These are phyloP conservation scores for Phaeophleospora eucalypticola DNA, from an alignment of 2,329 filamentous ascomycete genomes.

Conservation along the genomic window DNA sequence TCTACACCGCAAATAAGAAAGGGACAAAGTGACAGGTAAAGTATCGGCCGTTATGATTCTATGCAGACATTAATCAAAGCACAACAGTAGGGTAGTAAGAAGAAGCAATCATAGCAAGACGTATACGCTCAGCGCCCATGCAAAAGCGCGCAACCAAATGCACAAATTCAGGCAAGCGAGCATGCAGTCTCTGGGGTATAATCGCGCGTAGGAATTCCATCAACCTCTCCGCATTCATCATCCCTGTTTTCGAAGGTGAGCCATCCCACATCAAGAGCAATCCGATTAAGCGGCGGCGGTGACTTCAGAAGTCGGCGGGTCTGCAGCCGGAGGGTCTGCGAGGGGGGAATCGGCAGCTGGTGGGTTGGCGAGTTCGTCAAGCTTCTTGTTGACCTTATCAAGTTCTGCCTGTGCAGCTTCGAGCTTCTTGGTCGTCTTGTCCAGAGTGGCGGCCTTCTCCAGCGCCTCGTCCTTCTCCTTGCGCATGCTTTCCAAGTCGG, in stretches of 20 bases:
- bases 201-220: background rate
- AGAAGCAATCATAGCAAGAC: too few relatives aligned
- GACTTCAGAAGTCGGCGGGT: background rate
- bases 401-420: slow-evolving; percentile 18
- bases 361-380: slow-evolving; percentile 10
- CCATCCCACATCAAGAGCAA: background rate
- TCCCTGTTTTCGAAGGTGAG: background rate
- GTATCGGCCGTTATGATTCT: too few relatives aligned
- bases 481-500: background rate
- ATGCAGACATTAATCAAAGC: too few relatives aligned
- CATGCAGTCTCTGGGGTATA: background rate
- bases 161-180: too few relatives aligned
- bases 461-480: slow-evolving; percentile 10
- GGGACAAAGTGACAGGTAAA: too few relatives aligned
- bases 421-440: slow-evolving; percentile 5
- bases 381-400: slow-evolving; percentile 16
- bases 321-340: background rate
- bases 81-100: too few relatives aligned
- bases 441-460: slow-evolving; percentile 12
- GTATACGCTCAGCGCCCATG: too few relatives aligned
- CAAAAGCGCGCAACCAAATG: too few relatives aligned
- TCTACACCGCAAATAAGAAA: too few relatives aligned
- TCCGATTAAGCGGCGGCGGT: background rate
- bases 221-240: background rate
- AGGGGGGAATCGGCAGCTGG: background rate